Evolutionary conservation across 768 basidiomycete species (phyloP).

Genomic region (Pseudohyphozyma bogoriensis): DNA sequence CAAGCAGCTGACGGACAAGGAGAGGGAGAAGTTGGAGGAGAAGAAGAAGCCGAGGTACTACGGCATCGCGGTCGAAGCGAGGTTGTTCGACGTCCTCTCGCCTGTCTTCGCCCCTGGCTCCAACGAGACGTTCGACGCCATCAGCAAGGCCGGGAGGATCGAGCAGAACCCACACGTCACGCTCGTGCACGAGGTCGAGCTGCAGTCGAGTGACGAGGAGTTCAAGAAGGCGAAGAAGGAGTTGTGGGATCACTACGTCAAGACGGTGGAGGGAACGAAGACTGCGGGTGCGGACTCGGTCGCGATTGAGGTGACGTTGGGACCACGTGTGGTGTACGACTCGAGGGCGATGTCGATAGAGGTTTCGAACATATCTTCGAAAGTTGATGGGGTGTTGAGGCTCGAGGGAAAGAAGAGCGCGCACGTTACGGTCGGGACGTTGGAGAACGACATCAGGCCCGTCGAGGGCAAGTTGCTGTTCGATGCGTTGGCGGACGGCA

Average conservation of each 20-base stretch:
- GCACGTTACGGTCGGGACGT: slow-evolving; percentile 83
- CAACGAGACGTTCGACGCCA: slow-evolving; percentile 45
- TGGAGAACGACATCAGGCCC: slow-evolving; percentile 45
- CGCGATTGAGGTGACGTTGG: slow-evolving; percentile 42
- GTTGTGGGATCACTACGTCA: slow-evolving; percentile 51
- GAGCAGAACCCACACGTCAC: slow-evolving; percentile 69
- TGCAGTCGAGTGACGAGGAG: slow-evolving; percentile 36
- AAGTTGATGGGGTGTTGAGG: slow-evolving; percentile 46
- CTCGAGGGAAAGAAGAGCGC: too few species aligned
- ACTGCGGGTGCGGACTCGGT: slow-evolving; percentile 49
- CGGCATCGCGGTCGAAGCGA: slow-evolving; percentile 63
- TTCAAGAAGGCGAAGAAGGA: slow-evolving; percentile 19
- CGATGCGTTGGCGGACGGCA: slow-evolving; percentile 44
- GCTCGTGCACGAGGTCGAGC: slow-evolving; percentile 59
- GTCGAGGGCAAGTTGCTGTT: slow-evolving; percentile 65
- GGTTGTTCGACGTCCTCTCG: slow-evolving; percentile 48
- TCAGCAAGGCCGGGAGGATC: slow-evolving; percentile 47
- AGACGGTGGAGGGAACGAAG: slow-evolving; percentile 39
- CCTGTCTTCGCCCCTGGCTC: not conserved
- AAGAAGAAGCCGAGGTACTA: slow-evolving; percentile 55
- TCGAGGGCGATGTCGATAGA: slow-evolving; percentile 68
- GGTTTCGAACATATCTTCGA: slow-evolving; percentile 50
- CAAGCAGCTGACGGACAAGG: slow-evolving; percentile 2
- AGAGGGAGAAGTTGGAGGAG: slow-evolving; percentile 15
- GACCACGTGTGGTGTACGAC: slow-evolving; percentile 58